phyloP scores from a whole-genome alignment of 2,329 filamentous ascomycete species.

The Cladosporium sp. region DNA sequence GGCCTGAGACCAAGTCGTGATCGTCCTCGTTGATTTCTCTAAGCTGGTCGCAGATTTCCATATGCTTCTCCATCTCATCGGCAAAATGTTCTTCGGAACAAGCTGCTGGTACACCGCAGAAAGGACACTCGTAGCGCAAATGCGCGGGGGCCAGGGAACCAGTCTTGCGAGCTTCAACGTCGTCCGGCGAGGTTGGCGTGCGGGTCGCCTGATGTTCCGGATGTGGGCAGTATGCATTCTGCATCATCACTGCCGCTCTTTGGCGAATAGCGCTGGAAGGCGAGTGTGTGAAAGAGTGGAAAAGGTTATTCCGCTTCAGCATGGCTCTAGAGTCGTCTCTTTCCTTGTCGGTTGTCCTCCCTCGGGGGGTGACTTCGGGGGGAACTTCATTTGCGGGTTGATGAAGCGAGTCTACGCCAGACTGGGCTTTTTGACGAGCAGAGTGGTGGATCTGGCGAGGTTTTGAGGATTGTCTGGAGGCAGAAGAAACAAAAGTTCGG shows the following conservation, averaged over 20 bases:
- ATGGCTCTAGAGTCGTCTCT: background rate
- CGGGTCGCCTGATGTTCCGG: conserved; percentile 77
- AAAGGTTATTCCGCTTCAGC: conserved; percentile 49
- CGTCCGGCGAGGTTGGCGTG: conserved; percentile 59
- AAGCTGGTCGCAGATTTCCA: conserved; percentile 88
- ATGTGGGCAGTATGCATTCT: conserved; percentile 92
- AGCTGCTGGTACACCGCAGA: conserved; percentile 90
- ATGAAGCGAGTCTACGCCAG: conserved; percentile 16
- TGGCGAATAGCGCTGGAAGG: conserved; percentile 83
- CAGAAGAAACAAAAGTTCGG: conserved; percentile 20
- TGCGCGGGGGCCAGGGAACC: conserved; percentile 67
- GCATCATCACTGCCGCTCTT: conserved; percentile 84
- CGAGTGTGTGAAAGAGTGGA: conserved; percentile 86
- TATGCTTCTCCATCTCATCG: conserved; percentile 88
- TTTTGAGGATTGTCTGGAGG: conserved; percentile 18
- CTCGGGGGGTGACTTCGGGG: conserved; percentile 1
- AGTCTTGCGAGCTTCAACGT: conserved; percentile 59
- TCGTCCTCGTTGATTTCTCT: conserved; percentile 97
- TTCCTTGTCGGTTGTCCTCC: conserved; percentile 9
- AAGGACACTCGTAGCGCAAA: conserved; percentile 90
- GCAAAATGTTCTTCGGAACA: conserved; percentile 95
- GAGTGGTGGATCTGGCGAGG: conserved; percentile 22
- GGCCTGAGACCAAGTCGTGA: conserved; percentile 84
- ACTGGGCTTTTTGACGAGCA: conserved; percentile 17
- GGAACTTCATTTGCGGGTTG: conserved; percentile 7